A percentile compares a stretch with the other conserved stretches of the same genome.
Evolutionary conservation across 169 alveolate genomes (phyloP).

Genomic region (Plasmodium relictum): DNA sequence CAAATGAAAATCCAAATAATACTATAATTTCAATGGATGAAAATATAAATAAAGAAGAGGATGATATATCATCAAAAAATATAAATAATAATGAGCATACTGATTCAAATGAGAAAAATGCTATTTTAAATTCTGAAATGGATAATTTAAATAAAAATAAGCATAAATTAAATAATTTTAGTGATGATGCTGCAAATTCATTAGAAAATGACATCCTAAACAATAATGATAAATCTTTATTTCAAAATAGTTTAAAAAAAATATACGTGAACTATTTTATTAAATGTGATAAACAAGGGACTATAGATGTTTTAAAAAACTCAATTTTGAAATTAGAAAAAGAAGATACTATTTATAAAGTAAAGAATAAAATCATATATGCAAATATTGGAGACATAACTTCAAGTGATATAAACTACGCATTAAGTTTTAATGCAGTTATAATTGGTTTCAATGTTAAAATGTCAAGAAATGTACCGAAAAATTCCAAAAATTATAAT

Average conservation of each 20-base stretch:
- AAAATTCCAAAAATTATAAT: not conserved
- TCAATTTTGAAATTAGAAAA: conserved; percentile 14
- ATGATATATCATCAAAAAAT: not conserved
- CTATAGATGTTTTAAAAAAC: conserved; percentile 52
- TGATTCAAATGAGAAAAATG: not conserved
- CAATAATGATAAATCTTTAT: not conserved
- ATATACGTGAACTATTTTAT: conserved; percentile 45
- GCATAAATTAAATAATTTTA: not conserved
- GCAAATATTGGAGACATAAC: conserved; percentile 64
- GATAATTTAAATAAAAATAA: not conserved
- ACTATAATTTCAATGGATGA: not conserved
- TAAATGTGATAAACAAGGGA: conserved; percentile 72
- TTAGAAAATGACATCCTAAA: not conserved
- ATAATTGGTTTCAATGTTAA: conserved; percentile 63
- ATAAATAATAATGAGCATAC: not conserved
- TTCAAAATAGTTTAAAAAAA: not conserved
- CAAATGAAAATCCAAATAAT: conserved; percentile 1
- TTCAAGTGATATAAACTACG: conserved; percentile 52
- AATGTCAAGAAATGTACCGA: conserved; percentile 9
- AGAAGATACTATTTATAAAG: conserved; percentile 36
- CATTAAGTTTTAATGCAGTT: conserved; percentile 53
- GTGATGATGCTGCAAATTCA: not conserved
- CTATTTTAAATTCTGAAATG: not conserved
- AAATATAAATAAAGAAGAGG: not conserved
- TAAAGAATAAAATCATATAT: conserved; percentile 46